phyloP scores from a whole-genome alignment of 2,329 filamentous ascomycete genomes.

The Diplocarpon rosae region DNA sequence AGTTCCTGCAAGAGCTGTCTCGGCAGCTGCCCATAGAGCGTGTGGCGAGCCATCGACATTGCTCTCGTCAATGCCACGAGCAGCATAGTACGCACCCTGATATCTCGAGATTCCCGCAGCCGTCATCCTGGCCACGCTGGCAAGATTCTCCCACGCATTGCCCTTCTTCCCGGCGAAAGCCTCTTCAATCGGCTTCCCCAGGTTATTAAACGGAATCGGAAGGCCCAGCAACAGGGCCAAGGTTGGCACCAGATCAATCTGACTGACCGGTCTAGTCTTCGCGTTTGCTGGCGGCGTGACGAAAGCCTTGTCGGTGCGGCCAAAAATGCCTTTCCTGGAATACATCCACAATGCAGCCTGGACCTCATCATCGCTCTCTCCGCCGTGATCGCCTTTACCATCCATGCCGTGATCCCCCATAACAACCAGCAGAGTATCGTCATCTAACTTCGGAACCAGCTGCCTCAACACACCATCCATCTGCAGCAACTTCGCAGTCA shows the following conservation, averaged over 20 bases:
- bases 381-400: slow-evolving; percentile 92
- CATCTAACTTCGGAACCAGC: slow-evolving; percentile 62
- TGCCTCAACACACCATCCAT: slow-evolving; percentile 75
- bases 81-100: slow-evolving; percentile 69
- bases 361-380: slow-evolving; percentile 92
- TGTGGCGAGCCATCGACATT: slow-evolving; percentile 42
- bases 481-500: slow-evolving; percentile 80
- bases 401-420: slow-evolving; percentile 99
- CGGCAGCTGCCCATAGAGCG: slow-evolving; percentile 47
- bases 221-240: slow-evolving; percentile 78
- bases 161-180: slow-evolving; percentile 67
- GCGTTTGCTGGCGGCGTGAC: slow-evolving; percentile 54
- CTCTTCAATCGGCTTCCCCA: slow-evolving; percentile 87
- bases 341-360: slow-evolving; percentile 98
- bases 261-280: slow-evolving; percentile 63
- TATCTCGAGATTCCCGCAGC: slow-evolving; percentile 84
- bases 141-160: slow-evolving; percentile 65
- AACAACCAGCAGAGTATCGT: slow-evolving; percentile 79
- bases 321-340: slow-evolving; percentile 77
- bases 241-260: slow-evolving; percentile 94
- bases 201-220: slow-evolving; percentile 91
- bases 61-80: slow-evolving; percentile 55
- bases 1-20: slow-evolving; percentile 17
- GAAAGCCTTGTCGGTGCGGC: slow-evolving; percentile 54
- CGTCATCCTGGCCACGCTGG: slow-evolving; percentile 63